Conservation (phyloP, 176 grass and related monocot genomes). For the Raddia distichophylla region DNA sequence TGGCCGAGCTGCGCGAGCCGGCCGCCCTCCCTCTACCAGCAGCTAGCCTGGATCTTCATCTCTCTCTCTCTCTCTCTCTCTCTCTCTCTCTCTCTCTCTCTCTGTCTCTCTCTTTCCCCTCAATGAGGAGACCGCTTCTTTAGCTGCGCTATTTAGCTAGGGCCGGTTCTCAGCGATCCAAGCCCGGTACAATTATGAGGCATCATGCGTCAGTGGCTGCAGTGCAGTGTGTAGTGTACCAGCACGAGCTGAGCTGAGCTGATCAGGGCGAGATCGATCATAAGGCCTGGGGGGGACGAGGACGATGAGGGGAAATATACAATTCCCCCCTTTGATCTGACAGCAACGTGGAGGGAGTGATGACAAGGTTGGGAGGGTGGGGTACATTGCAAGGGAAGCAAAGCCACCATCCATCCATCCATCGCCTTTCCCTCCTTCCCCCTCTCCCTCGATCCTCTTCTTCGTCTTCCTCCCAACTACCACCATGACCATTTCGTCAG, state of each 20-base stretch:
- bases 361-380: slow-evolving; percentile 42
- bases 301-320: background rate
- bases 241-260: background rate
- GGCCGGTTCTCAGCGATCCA: background rate
- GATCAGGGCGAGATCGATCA: background rate
- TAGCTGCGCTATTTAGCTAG: background rate
- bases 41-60: slow-evolving; percentile 44
- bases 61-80: background rate
- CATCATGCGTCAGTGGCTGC: slow-evolving; percentile 23
- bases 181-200: slow-evolving; percentile 41
- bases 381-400: slow-evolving; percentile 74
- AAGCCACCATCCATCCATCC: slow-evolving; percentile 31
- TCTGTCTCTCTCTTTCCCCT: too few relatives aligned
- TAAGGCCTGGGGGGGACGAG: background rate
- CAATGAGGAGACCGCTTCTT: background rate
- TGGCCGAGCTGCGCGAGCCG: too few relatives aligned
- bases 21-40: background rate
- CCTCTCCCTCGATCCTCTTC: background rate
- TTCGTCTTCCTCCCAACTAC: slow-evolving; percentile 32
- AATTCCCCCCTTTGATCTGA: slow-evolving; percentile 32
- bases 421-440: slow-evolving; percentile 17
- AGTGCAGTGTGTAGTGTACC: background rate
- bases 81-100: too few relatives aligned
- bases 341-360: slow-evolving; percentile 41
- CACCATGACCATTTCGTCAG: slow-evolving; percentile 17